Conservation (phyloP, 305 asterid genomes). For the Galium porrigens region DNA sequence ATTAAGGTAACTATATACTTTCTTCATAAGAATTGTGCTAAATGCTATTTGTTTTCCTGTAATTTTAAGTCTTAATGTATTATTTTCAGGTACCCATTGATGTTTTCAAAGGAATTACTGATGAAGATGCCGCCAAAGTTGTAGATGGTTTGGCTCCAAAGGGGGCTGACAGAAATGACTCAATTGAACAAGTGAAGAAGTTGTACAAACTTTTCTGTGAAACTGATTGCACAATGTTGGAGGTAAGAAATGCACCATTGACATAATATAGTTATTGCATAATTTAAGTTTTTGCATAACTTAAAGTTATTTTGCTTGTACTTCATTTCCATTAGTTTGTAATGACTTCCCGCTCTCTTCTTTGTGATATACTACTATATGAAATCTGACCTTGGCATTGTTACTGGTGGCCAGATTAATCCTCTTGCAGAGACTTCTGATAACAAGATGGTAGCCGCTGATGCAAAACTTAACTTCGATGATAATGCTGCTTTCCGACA, state of each 20-base stretch:
- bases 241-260: constrained; percentile 34
- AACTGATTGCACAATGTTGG: constrained; percentile 77
- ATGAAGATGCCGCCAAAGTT: constrained; percentile 90
- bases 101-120: constrained; percentile 78
- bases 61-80: constrained; percentile 2
- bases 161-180: constrained; percentile 63
- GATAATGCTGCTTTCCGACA: constrained; percentile 93
- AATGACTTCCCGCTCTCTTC: neutral
- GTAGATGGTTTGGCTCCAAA: constrained; percentile 84
- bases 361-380: neutral
- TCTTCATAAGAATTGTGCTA: constrained; percentile 8
- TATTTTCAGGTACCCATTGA: constrained; percentile 65
- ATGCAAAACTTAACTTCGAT: constrained; percentile 89
- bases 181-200: constrained; percentile 94
- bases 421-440: constrained; percentile 95
- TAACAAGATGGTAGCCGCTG: constrained; percentile 80
- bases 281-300: constrained; percentile 9
- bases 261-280: constrained; percentile 5
- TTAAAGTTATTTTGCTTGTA: too few species aligned
- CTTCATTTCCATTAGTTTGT: too few species aligned
- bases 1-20: constrained; percentile 38
- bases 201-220: constrained; percentile 77
- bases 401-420: constrained; percentile 44
- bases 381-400: neutral
- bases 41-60: constrained; percentile 5